Conservation (phyloP, 1,284 basidiomycete genomes). For the Erythrobasidium hasegawianum region DNA sequence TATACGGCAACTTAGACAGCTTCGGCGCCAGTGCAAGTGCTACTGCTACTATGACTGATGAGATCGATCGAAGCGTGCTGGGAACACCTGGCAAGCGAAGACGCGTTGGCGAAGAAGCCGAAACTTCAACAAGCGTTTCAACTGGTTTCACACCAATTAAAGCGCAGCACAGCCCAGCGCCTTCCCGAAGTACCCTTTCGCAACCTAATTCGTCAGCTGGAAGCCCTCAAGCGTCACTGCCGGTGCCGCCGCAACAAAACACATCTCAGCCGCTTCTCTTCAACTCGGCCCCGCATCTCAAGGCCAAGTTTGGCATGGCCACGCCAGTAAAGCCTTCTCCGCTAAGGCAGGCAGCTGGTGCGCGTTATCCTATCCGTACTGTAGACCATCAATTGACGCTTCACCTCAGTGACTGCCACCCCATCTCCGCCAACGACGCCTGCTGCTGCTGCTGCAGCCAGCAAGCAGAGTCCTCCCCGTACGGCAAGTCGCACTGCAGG, state of each 20-base stretch:
- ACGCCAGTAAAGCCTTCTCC: conserved; percentile 24
- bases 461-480: conserved; percentile 1
- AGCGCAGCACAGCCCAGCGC: too few species aligned
- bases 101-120: conserved; percentile 18
- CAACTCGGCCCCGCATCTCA: conserved; percentile 18
- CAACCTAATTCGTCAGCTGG: too few species aligned
- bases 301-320: conserved; percentile 10
- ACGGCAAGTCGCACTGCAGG: conserved; percentile 19
- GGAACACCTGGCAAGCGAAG: conserved; percentile 26
- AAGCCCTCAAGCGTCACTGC: too few species aligned
- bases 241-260: neutral
- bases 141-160: neutral
- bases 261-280: conserved; percentile 1
- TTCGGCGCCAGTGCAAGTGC: neutral
- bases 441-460: neutral
- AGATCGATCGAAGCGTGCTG: neutral
- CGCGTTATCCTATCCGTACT: neutral
- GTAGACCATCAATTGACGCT: neutral
- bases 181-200: too few species aligned
- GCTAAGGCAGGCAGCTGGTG: conserved; percentile 15
- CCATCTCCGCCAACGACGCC: neutral
- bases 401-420: neutral
- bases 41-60: neutral
- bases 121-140: conserved; percentile 1
- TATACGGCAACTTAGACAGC: conserved; percentile 14